Conservation (phyloP, 352 stramenopile species). For the Globisporangium nagaii region DNA sequence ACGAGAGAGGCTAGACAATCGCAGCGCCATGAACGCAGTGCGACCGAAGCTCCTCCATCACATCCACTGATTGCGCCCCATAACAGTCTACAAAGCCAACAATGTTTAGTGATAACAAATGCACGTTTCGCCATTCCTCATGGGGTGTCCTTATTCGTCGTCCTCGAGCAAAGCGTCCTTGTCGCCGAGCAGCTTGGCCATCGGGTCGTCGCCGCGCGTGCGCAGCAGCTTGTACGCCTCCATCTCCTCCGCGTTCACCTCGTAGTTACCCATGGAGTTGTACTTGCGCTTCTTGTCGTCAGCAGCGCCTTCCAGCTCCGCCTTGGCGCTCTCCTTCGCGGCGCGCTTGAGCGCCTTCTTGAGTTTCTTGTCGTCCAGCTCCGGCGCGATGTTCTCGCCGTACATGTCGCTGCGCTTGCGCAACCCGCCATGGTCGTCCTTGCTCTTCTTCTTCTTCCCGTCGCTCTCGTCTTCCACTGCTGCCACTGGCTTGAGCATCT, state of each 20-base stretch:
- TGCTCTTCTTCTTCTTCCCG: conserved; percentile 8
- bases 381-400: conserved; percentile 78
- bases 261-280: conserved; percentile 87
- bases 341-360: conserved; percentile 80
- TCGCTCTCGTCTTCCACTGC: conserved; percentile 7
- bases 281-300: conserved; percentile 92
- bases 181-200: conserved; percentile 87
- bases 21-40: not conserved
- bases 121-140: not conserved
- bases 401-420: conserved; percentile 84
- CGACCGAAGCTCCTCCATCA: too few species aligned
- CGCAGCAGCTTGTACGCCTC: conserved; percentile 93
- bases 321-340: conserved; percentile 54
- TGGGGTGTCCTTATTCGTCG: not conserved
- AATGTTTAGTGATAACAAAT: too few species aligned
- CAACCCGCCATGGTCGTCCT: conserved; percentile 21
- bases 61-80: too few species aligned
- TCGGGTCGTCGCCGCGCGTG: conserved; percentile 86
- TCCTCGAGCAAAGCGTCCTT: conserved; percentile 39
- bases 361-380: conserved; percentile 80
- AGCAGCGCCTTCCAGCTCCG: conserved; percentile 14
- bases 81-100: too few species aligned
- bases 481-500: conserved; percentile 38
- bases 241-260: conserved; percentile 95
- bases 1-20: not conserved